Percentiles rank a stretch among this genome's conserved stretches.
These are phyloP conservation scores for Penicillium palitans DNA, from an alignment of 2,329 filamentous ascomycete genomes.

Conservation along the genomic window DNA sequence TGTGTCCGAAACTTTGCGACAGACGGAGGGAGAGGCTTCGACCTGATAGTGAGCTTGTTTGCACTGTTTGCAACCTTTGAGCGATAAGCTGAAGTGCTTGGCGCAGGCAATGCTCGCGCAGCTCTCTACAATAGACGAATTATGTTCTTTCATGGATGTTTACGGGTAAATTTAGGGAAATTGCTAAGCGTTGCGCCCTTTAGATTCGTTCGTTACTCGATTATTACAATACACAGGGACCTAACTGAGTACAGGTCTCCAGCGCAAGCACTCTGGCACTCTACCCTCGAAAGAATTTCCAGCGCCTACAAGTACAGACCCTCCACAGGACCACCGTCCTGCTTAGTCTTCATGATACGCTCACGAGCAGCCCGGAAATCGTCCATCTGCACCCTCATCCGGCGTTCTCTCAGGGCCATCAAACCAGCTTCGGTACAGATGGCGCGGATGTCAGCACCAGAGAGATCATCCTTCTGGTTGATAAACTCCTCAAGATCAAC, in stretches of 20 bases:
- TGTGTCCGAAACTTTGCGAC: slow-evolving; percentile 8
- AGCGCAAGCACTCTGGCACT: slow-evolving; percentile 4
- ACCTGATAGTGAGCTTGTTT: slow-evolving; percentile 29
- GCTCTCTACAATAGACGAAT: background rate
- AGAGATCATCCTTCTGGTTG: slow-evolving; percentile 95
- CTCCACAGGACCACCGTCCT: slow-evolving; percentile 88
- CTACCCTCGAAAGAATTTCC: slow-evolving; percentile 9
- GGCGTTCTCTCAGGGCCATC: slow-evolving; percentile 87
- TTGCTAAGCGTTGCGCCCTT: slow-evolving; percentile 1
- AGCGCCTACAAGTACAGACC: slow-evolving; percentile 86
- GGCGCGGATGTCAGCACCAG: slow-evolving; percentile 96
- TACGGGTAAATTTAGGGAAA: background rate
- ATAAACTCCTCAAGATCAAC: slow-evolving; percentile 99
- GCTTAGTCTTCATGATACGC: slow-evolving; percentile 96
- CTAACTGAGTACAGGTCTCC: slow-evolving; percentile 11
- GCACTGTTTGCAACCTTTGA: slow-evolving; percentile 24
- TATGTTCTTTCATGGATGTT: background rate
- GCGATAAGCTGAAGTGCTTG: slow-evolving; percentile 3
- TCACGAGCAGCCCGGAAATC: slow-evolving; percentile 93
- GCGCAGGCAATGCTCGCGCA: background rate
- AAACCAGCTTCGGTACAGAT: slow-evolving; percentile 97
- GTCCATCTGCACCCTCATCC: slow-evolving; percentile 98
- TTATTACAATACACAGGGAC: slow-evolving; percentile 30
- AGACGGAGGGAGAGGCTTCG: slow-evolving; percentile 10
- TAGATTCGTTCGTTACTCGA: slow-evolving; percentile 17